Evolutionary conservation across 1,284 basidiomycete species (phyloP).

Genomic region (Ceratobasidium sp.): DNA sequence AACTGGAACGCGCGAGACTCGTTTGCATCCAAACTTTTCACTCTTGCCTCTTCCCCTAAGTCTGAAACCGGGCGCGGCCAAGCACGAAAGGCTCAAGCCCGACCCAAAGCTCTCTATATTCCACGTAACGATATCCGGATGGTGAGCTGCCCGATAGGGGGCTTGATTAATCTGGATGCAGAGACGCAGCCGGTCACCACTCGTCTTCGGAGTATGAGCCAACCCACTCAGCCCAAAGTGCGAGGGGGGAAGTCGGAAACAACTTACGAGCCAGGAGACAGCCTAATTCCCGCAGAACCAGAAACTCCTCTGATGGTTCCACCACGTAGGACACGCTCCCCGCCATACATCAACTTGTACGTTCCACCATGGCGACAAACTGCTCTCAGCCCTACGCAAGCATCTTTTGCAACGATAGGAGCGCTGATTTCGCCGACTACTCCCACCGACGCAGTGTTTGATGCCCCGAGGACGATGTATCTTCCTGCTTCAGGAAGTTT

Average conservation of each 20-base stretch:
- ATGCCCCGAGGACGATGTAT: constrained; percentile 5
- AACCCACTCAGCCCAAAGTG: not conserved
- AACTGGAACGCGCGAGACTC: constrained; percentile 13
- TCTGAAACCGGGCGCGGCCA: not conserved
- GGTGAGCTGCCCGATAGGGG: not conserved
- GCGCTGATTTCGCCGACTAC: constrained; percentile 5
- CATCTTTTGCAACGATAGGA: constrained; percentile 7
- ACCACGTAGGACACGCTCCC: constrained; percentile 25
- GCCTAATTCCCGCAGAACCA: not conserved
- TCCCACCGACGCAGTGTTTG: not conserved
- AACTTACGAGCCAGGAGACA: not conserved
- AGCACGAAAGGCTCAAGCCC: not conserved
- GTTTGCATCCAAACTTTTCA: constrained; percentile 19
- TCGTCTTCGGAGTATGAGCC: constrained; percentile 17
- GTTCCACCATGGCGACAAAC: constrained; percentile 23
- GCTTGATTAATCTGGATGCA: not conserved
- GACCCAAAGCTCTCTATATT: constrained; percentile 3
- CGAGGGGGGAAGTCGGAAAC: not conserved
- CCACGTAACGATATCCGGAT: constrained; percentile 6
- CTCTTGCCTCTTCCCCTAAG: constrained; percentile 10
- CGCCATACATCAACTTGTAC: constrained; percentile 25
- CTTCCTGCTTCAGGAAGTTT: constrained; percentile 29
- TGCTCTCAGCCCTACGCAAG: constrained; percentile 1
- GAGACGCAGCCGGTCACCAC: not conserved
- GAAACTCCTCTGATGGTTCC: constrained; percentile 21